Percentiles rank a stretch among this genome's conserved stretches.
Evolutionary conservation across 2,329 filamentous ascomycete species (phyloP).

Genomic region (Camillea tinctor): DNA sequence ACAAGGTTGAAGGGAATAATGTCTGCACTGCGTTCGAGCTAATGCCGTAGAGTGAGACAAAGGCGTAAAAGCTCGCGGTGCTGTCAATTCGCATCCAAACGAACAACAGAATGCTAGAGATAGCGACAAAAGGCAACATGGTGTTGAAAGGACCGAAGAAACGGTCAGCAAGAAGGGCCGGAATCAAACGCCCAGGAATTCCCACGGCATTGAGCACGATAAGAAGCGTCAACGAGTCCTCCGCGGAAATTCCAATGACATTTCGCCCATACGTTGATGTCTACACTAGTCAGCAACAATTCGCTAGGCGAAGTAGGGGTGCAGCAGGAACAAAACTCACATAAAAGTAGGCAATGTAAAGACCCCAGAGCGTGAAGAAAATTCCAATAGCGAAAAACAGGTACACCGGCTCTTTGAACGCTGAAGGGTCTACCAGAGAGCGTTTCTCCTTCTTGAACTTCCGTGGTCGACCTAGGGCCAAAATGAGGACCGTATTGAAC

Average conservation of each 20-base stretch:
- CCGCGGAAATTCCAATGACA: constrained; percentile 15
- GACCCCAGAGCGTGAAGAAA: constrained; percentile 36
- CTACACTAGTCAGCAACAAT: constrained; percentile 13
- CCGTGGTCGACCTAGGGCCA: constrained; percentile 14
- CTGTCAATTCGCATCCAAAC: constrained; percentile 45
- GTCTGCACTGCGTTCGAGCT: constrained; percentile 22
- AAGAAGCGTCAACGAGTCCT: constrained; percentile 42
- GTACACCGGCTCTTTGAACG: constrained; percentile 41
- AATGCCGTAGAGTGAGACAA: constrained; percentile 19
- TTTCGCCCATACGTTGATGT: constrained; percentile 11
- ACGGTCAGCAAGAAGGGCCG: constrained; percentile 44
- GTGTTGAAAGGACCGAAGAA: constrained; percentile 46
- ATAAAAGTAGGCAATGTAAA: constrained; percentile 47
- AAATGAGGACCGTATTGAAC: constrained; percentile 17
- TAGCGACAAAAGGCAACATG: constrained; percentile 36
- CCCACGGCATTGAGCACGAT: constrained; percentile 52
- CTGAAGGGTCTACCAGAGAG: constrained; percentile 39
- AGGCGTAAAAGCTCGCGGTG: constrained; percentile 13
- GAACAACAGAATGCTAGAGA: constrained; percentile 36
- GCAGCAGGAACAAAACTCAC: constrained; percentile 23
- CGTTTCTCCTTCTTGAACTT: constrained; percentile 25
- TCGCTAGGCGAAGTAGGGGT: background rate
- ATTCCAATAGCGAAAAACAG: constrained; percentile 32
- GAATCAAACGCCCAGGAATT: constrained; percentile 44
- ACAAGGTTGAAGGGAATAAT: constrained; percentile 18